Conservation (phyloP, 305 asterid species). For the Fraxinus angustifolia region DNA sequence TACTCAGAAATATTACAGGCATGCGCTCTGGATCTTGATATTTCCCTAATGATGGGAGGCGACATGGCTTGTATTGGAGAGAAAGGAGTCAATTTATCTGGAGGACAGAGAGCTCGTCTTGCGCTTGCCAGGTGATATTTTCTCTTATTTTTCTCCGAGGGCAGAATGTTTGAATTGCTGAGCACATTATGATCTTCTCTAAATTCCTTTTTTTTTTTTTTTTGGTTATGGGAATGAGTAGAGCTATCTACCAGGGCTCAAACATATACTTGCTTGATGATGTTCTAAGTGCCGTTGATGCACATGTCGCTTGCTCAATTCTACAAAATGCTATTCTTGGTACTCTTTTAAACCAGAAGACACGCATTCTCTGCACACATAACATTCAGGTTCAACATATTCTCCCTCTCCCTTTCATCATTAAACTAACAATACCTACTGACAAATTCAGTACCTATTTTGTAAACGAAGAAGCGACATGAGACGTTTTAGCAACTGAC, state of each 20-base stretch:
- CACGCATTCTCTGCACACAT: conserved; percentile 89
- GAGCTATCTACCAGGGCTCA: conserved; percentile 78
- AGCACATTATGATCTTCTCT: conserved; percentile 9
- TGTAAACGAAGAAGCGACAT: background rate
- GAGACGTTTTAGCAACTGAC: background rate
- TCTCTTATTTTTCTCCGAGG: background rate
- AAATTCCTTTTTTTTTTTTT: conserved; percentile 1
- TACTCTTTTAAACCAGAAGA: conserved; percentile 65
- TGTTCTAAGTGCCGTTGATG: conserved; percentile 96
- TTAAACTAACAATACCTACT: background rate
- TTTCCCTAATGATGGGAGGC: conserved; percentile 85
- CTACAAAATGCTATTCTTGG: conserved; percentile 70
- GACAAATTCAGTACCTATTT: background rate
- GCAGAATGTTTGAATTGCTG: conserved; percentile 1
- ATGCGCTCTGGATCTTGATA: conserved; percentile 70
- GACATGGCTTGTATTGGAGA: conserved; percentile 88
- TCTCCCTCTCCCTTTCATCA: background rate
- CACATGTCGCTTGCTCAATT: conserved; percentile 83
- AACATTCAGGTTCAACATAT: conserved; percentile 62
- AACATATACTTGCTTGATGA: conserved; percentile 81
- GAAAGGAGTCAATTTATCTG: conserved; percentile 87
- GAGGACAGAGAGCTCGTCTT: conserved; percentile 95
- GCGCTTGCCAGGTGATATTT: conserved; percentile 75
- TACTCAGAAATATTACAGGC: conserved; percentile 63
- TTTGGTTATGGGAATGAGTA: conserved; percentile 32